Evolutionary conservation across 192 early-diverging fungal genomes (phyloP).

Genomic region (Borealophlyctis nickersoniae): DNA sequence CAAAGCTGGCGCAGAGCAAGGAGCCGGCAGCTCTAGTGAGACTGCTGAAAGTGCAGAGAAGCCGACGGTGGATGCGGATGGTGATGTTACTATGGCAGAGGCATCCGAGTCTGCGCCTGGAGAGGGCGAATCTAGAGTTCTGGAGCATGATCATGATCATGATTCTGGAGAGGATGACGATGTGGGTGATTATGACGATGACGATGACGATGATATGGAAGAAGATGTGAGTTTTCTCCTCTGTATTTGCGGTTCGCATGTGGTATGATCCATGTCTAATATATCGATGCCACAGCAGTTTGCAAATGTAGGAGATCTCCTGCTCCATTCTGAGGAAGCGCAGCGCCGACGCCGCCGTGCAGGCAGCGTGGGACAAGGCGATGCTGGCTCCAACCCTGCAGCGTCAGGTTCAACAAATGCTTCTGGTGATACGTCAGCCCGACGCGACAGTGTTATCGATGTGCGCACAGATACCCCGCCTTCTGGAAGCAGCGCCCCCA

Average conservation of each 20-base stretch:
- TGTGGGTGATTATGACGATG: constrained; percentile 23
- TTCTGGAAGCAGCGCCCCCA: not conserved
- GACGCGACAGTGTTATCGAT: constrained; percentile 31
- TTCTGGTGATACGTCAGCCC: constrained; percentile 2
- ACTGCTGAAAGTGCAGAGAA: not conserved
- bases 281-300: too few relatives aligned
- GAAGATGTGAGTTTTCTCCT: constrained; percentile 23
- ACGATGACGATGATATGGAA: constrained; percentile 34
- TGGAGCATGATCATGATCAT: constrained; percentile 26
- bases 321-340: constrained; percentile 34
- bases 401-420: too few relatives aligned
- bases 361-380: not conserved
- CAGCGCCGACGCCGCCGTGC: constrained; percentile 13
- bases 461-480: constrained; percentile 16
- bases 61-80: constrained; percentile 14
- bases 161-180: constrained; percentile 20
- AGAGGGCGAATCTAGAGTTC: not conserved
- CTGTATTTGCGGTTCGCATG: constrained; percentile 2
- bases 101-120: not conserved
- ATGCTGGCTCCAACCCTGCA: not conserved
- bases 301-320: constrained; percentile 35
- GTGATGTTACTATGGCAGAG: constrained; percentile 30
- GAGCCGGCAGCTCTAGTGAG: too few relatives aligned
- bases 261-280: too few relatives aligned
- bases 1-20: too few relatives aligned